phyloP scores from a whole-genome alignment of 2,329 filamentous ascomycete species.

The Trichoderma arundinaceum region DNA sequence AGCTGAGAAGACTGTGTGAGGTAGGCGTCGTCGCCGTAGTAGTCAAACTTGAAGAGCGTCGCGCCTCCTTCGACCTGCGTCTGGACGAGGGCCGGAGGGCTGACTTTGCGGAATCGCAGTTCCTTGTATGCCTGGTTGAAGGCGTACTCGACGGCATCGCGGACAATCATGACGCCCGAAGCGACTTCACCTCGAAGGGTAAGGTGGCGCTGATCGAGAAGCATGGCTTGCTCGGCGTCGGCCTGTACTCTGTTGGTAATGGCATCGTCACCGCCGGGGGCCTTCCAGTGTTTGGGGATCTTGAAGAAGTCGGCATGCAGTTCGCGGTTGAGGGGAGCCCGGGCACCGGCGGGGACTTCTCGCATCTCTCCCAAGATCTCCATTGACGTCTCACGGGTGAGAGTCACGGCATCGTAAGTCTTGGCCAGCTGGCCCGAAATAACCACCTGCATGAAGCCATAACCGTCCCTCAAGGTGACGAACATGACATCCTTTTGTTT shows the following conservation, averaged over 20 bases:
- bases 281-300: conserved; percentile 68
- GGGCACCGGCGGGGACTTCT: conserved; percentile 76
- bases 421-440: conserved; percentile 80
- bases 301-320: conserved; percentile 89
- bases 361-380: conserved; percentile 83
- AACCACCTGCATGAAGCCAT: conserved; percentile 48
- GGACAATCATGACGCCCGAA: conserved; percentile 86
- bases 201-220: conserved; percentile 84
- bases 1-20: conserved; percentile 96
- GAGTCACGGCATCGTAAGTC: conserved; percentile 87
- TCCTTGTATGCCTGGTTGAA: conserved; percentile 83
- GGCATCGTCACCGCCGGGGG: conserved; percentile 85
- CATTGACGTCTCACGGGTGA: conserved; percentile 87
- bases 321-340: conserved; percentile 84
- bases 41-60: conserved; percentile 87
- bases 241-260: conserved; percentile 77
- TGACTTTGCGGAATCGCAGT: conserved; percentile 78
- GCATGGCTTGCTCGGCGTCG: conserved; percentile 60
- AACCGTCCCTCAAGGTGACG: conserved; percentile 83
- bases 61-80: conserved; percentile 93
- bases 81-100: conserved; percentile 88
- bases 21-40: conserved; percentile 89
- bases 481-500: conserved; percentile 81
- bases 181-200: conserved; percentile 83
- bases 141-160: conserved; percentile 78